Conservation (phyloP, 441 rosid genomes). For the Eutrema salsugineum region DNA sequence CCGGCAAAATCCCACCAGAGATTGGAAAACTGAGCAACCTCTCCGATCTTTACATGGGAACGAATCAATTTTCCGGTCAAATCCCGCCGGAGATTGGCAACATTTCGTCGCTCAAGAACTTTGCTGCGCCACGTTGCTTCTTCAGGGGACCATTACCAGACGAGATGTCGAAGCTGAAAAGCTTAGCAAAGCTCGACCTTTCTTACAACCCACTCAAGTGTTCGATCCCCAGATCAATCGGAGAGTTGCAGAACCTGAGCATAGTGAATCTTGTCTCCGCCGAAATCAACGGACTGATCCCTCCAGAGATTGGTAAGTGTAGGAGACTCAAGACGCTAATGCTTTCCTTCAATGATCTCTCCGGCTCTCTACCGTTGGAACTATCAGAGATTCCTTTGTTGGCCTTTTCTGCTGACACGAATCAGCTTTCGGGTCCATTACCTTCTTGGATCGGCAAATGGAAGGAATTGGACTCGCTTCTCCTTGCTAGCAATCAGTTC, state of each 20-base stretch:
- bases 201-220: constrained; percentile 79
- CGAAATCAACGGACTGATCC: constrained; percentile 67
- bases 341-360: constrained; percentile 70
- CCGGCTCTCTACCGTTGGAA: constrained; percentile 67
- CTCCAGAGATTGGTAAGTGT: constrained; percentile 72
- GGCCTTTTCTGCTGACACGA: constrained; percentile 74
- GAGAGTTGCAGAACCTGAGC: constrained; percentile 50
- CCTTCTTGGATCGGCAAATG: constrained; percentile 82
- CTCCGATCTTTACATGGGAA: constrained; percentile 71
- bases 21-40: constrained; percentile 56
- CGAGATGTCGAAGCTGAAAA: constrained; percentile 41
- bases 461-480: constrained; percentile 58
- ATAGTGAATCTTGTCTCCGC: constrained; percentile 57
- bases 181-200: constrained; percentile 61
- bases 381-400: constrained; percentile 58
- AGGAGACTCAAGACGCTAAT: constrained; percentile 53
- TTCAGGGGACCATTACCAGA: constrained; percentile 75
- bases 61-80: constrained; percentile 55
- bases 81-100: constrained; percentile 70
- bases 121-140: constrained; percentile 52
- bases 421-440: constrained; percentile 67
- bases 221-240: constrained; percentile 60
- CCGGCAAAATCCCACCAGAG: constrained; percentile 57
- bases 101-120: constrained; percentile 50
- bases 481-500: constrained; percentile 57